Percentiles rank a stretch among this genome's conserved stretches.
Conservation (phyloP, 2,329 filamentous ascomycete genomes). For the Penicillium sp. region DNA sequence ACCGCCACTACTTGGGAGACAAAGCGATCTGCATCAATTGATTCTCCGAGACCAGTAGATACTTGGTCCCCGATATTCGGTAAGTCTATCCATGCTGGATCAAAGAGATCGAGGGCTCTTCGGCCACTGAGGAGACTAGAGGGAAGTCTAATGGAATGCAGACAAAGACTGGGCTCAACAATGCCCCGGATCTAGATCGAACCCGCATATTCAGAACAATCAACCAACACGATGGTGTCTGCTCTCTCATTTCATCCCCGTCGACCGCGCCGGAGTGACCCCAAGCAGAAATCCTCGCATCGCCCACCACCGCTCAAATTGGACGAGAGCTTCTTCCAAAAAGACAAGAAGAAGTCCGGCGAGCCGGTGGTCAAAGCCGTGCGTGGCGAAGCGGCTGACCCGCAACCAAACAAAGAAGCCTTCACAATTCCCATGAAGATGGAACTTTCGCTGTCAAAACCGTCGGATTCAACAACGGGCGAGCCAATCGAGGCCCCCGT, state of each 20-base stretch:
- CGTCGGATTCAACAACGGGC: neutral
- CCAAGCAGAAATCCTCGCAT: constrained; percentile 3
- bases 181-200: constrained; percentile 1
- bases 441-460: neutral
- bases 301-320: constrained; percentile 10
- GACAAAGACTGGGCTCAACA: neutral
- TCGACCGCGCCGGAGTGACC: constrained; percentile 1
- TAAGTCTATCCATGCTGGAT: too few species aligned
- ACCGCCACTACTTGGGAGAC: constrained; percentile 5
- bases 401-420: neutral
- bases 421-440: constrained; percentile 4
- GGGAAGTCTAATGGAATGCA: constrained; percentile 1
- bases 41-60: too few species aligned
- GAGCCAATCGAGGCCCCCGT: neutral
- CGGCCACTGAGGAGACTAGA: neutral
- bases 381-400: constrained; percentile 2
- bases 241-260: constrained; percentile 2
- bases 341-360: neutral
- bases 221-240: constrained; percentile 4
- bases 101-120: neutral
- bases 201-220: neutral
- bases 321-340: neutral
- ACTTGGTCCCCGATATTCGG: too few species aligned
- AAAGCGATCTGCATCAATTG: too few species aligned
- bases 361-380: constrained; percentile 2